phyloP scores from a whole-genome alignment of 371 early-diverging fungal species.

The Mortierella polycephala region DNA sequence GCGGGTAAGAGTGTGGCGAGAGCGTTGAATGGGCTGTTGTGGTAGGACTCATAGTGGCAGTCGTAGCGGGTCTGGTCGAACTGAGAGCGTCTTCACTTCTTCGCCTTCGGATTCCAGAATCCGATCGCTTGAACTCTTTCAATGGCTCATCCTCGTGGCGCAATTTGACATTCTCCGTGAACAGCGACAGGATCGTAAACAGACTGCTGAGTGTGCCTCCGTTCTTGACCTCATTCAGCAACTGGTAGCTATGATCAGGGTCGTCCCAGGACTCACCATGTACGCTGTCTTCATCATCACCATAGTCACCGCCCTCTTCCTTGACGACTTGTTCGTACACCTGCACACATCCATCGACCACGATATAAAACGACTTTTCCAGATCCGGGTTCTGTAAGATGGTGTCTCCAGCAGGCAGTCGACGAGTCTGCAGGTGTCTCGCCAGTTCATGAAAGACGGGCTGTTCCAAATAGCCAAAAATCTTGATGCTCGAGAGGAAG shows the following conservation, averaged over 20 bases:
- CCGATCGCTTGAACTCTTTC: constrained; percentile 52
- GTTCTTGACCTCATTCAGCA: constrained; percentile 87
- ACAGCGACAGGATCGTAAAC: constrained; percentile 91
- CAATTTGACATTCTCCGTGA: constrained; percentile 82
- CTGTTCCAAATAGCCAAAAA: constrained; percentile 97
- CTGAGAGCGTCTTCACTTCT: constrained; percentile 2
- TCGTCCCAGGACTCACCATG: constrained; percentile 46
- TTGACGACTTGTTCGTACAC: constrained; percentile 72
- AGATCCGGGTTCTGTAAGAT: constrained; percentile 82
- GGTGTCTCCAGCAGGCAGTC: constrained; percentile 87
- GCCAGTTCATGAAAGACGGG: constrained; percentile 96
- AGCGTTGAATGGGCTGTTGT: constrained; percentile 8
- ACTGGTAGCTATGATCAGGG: constrained; percentile 67
- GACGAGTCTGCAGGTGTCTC: constrained; percentile 85
- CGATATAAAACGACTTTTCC: constrained; percentile 88
- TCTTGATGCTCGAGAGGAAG: constrained; percentile 89
- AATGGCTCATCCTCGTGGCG: constrained; percentile 62
- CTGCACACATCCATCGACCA: constrained; percentile 94
- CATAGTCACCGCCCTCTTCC: constrained; percentile 46
- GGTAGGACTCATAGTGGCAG: neutral
- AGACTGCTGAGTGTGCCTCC: constrained; percentile 94
- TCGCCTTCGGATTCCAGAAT: constrained; percentile 9
- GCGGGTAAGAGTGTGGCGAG: constrained; percentile 3
- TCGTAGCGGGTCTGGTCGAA: constrained; percentile 14
- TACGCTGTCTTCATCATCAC: constrained; percentile 36